Base-by-base conservation (phyloP, 495 filamentous ascomycete species). In the Penicillium argentinense region DNA sequence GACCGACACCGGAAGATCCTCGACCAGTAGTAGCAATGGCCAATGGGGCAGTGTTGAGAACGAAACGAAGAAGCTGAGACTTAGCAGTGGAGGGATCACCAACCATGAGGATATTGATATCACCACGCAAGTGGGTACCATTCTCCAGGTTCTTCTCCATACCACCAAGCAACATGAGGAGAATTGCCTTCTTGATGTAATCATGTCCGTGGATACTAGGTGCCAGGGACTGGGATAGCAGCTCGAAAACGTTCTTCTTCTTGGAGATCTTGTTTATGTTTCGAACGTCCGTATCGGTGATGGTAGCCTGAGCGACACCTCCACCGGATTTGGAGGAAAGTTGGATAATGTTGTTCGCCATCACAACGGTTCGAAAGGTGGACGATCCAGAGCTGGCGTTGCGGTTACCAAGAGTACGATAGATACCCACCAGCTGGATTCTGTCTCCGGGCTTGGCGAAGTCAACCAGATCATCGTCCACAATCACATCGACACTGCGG, bases 81-180 rank as follows among this genome's bases (percentile, higher is more conserved):
- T 99, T 99, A 32, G 93, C 93, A 3, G 93, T 99, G 1, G 93
- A 99, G 13, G 93, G 93, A 71, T 99, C 93, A 72, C 93, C 93
- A 34, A 99, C 95, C 93, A 99, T 97, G 23, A 99, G 76, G 54
- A 99, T 95, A 68, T 99, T 99, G 71, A 99, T 97, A 64, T 99
- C 93, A 68, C 93, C 93, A 76, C 93, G 84, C 56, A 99, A 71
- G 80, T 99, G 93, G 0, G 95, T 97, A 25, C 93, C 93, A 57
- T 99, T 99, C 45, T 97, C 93, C 41, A 99, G 65, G 60, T 97
- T 99, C 78, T 97, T 97, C 72, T 99, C 93, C 84, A 96, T 90
- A 45, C 93, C 93, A 55, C 93, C 87, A n/a, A 99, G 76, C 8
- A 99, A 77, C 92, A 97, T 96, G 44, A 99, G 82, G 27, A 97